Base-by-base conservation (phyloP, 176 grass and related monocot genomes). In the Pharus latifolius region DNA sequence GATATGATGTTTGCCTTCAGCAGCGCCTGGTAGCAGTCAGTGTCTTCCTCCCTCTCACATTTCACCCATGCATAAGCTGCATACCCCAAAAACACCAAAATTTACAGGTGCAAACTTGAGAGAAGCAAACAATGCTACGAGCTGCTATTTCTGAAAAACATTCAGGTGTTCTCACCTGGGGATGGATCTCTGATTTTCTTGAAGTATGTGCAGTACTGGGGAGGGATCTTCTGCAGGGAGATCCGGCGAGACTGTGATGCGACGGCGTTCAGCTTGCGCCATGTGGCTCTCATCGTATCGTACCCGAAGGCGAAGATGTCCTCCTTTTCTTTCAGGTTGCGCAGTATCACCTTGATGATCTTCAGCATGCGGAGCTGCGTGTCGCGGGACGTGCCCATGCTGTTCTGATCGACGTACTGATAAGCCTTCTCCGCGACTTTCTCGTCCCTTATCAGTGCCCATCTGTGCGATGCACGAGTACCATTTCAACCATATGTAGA, bases 51-150 rank as follows among this genome's bases (percentile, higher is more conserved):
- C n/a, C 52, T 69, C 77, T 89, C 83, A 49, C 92, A 96, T 33
- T 82, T 96, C 19, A 92, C 51, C 92, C 88, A 96, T 0, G 85
- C 88, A 62, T 96, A 96, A 50, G 92, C 88, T 96, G 82, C 11
- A 64, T 10, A n/a, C 12, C 26, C 41, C 16, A 60, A 48, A 49
- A 35, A 17, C 45, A 54, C 14, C 52, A 45, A 32, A 4, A 42
- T 3, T 15, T 73, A 29, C 3, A 65, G 3, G 3, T 45, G 11
- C 7, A 70, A 10, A n/a, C n/a, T n/a, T n/a, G n/a, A n/a, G n/a
- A n/a, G n/a, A n/a, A n/a, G n/a, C n/a, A n/a, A n/a, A n/a, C n/a
- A n/a, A n/a, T n/a, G n/a, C n/a, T n/a, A n/a, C n/a, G n/a, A n/a
- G n/a, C n/a, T n/a, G n/a, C n/a, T n/a, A n/a, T n/a, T n/a, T n/a